A percentile compares a stretch with the other conserved stretches of the same genome.
Conservation (phyloP, 1,284 basidiomycete species). For the Ceratorhiza oryzae-sativae region DNA sequence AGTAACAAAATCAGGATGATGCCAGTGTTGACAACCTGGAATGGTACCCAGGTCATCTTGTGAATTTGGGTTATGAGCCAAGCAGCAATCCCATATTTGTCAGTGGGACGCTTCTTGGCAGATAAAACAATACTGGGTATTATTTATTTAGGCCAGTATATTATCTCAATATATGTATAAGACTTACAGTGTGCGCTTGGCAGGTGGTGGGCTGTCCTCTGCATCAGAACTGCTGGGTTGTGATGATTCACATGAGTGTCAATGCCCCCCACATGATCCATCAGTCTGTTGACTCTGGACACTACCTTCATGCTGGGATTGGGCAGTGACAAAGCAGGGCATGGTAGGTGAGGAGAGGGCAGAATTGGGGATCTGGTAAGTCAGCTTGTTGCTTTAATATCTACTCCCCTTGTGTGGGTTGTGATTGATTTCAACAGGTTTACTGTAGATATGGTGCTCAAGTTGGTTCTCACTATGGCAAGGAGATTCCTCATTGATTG, state of each 20-base stretch:
- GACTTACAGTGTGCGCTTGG: neutral
- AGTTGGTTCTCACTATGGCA: too few relatives aligned
- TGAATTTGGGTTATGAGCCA: neutral
- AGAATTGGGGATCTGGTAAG: too few relatives aligned
- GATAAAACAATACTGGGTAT: neutral
- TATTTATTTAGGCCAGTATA: neutral
- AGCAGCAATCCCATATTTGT: neutral
- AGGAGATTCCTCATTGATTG: too few relatives aligned
- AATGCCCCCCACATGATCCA: neutral
- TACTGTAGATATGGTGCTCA: too few relatives aligned
- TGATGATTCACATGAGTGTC: neutral
- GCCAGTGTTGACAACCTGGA: neutral
- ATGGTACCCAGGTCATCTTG: neutral
- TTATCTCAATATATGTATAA: too few relatives aligned
- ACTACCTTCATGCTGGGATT: neutral
- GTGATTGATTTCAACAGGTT: too few relatives aligned
- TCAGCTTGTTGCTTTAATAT: too few relatives aligned
- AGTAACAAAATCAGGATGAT: neutral
- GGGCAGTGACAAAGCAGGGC: too few relatives aligned
- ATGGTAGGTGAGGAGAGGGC: too few relatives aligned
- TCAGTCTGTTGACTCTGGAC: neutral
- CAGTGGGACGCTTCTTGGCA: neutral
- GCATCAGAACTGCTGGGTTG: neutral
- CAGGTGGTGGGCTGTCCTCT: neutral
- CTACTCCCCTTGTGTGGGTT: too few relatives aligned